Evolutionary conservation across 2,329 filamentous ascomycete species (phyloP).

Genomic region (Dactylellina leptospora): DNA sequence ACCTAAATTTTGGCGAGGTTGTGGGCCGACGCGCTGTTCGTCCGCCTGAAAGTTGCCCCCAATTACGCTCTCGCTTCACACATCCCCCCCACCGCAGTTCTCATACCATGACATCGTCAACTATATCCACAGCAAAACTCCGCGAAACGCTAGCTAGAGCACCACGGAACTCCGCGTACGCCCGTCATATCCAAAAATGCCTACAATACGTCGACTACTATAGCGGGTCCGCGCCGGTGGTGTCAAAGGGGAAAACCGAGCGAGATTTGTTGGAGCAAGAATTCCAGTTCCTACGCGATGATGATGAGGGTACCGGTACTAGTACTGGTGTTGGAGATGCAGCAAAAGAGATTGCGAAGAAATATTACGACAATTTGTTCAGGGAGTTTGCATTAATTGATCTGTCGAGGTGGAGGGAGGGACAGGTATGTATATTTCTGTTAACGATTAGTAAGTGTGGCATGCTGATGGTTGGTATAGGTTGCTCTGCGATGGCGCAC

Average conservation of each 20-base stretch:
- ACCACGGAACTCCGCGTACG: constrained; percentile 56
- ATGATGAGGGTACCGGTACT: constrained; percentile 19
- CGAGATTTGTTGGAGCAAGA: constrained; percentile 57
- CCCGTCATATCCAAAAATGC: constrained; percentile 56
- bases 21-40: too few species aligned
- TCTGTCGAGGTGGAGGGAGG: constrained; percentile 55
- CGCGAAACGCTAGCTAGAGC: constrained; percentile 53
- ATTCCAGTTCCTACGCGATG: constrained; percentile 56
- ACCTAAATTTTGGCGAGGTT: too few species aligned
- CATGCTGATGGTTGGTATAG: constrained; percentile 26
- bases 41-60: too few species aligned
- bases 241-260: constrained; percentile 54
- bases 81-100: too few species aligned
- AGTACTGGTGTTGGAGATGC: constrained; percentile 26
- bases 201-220: constrained; percentile 57
- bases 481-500: constrained; percentile 58
- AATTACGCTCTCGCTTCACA: too few species aligned
- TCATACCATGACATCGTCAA: constrained; percentile 13
- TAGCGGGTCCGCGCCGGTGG: constrained; percentile 52
- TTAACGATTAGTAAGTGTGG: too few species aligned
- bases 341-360: constrained; percentile 55
- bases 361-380: constrained; percentile 57
- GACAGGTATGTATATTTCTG: constrained; percentile 50
- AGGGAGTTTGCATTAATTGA: constrained; percentile 57
- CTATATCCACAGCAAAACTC: constrained; percentile 16